phyloP scores from a whole-genome alignment of 495 filamentous ascomycete species.

The Annulohypoxylon nitens region DNA sequence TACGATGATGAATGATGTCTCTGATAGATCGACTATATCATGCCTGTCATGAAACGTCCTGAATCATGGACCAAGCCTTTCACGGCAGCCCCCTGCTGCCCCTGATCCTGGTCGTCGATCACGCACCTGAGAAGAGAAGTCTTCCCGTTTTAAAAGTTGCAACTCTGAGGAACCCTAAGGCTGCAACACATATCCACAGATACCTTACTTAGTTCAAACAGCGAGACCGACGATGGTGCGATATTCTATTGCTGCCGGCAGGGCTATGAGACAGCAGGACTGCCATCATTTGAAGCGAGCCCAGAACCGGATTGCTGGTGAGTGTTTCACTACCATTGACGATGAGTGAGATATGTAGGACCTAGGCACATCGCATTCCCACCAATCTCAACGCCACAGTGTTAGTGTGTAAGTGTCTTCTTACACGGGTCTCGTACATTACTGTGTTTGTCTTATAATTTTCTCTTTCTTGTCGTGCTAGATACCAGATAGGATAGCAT shows the following conservation, averaged over 20 bases:
- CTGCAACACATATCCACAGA: constrained; percentile 16
- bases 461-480: constrained; percentile 1
- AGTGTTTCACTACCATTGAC: constrained; percentile 45
- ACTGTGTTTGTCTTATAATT: background rate
- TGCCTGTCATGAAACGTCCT: constrained; percentile 47
- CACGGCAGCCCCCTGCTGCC: constrained; percentile 3
- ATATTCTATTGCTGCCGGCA: constrained; percentile 35
- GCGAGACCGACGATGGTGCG: constrained; percentile 32
- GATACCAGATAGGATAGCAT: constrained; percentile 1
- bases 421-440: constrained; percentile 9
- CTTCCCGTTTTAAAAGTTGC: constrained; percentile 32
- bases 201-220: constrained; percentile 38
- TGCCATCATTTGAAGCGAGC: constrained; percentile 30
- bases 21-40: constrained; percentile 33
- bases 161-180: constrained; percentile 2
- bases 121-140: constrained; percentile 39
- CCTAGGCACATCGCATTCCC: constrained; percentile 4
- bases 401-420: background rate
- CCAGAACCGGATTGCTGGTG: constrained; percentile 19
- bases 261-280: constrained; percentile 41
- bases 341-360: constrained; percentile 6
- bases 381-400: background rate
- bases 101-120: constrained; percentile 47
- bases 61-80: constrained; percentile 42
- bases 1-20: constrained; percentile 40